phyloP scores from a whole-genome alignment of 1,139 yeast genomes.

The Blastobotrys persicus region DNA sequence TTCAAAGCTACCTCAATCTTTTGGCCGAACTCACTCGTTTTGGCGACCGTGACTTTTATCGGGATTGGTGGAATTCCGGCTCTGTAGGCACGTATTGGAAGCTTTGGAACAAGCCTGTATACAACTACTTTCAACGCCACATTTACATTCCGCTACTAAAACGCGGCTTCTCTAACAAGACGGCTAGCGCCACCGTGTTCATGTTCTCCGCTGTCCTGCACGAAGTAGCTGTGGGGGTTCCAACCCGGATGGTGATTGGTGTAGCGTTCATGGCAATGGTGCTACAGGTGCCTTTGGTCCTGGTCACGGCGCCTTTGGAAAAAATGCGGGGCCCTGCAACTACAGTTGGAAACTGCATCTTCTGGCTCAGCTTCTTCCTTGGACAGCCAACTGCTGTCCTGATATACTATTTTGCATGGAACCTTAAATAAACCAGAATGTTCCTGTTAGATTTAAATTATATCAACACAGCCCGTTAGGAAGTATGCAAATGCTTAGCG shows the following conservation, averaged over 20 bases:
- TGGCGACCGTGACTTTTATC: slow-evolving; percentile 69
- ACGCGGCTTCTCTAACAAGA: slow-evolving; percentile 34
- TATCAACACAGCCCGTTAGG: no score
- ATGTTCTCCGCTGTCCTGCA: slow-evolving; percentile 45
- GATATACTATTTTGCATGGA: slow-evolving; percentile 46
- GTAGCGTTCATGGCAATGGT: slow-evolving; percentile 46
- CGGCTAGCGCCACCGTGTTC: slow-evolving; percentile 40
- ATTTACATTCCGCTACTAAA: slow-evolving; percentile 47
- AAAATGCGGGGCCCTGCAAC: slow-evolving; percentile 40
- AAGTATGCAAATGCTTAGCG: no score
- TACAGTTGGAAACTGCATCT: slow-evolving; percentile 45
- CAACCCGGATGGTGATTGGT: slow-evolving; percentile 47
- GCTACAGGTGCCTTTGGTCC: slow-evolving; percentile 43
- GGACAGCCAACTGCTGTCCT: slow-evolving; percentile 47
- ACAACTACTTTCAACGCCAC: slow-evolving; percentile 61
- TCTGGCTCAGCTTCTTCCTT: slow-evolving; percentile 45
- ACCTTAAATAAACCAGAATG: slow-evolving; percentile 30
- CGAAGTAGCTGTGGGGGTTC: slow-evolving; percentile 47
- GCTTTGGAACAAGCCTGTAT: slow-evolving; percentile 66
- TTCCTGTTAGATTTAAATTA: no score
- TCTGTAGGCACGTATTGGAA: slow-evolving; percentile 66
- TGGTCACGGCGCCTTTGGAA: slow-evolving; percentile 43
- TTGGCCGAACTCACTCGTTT: slow-evolving; percentile 60
- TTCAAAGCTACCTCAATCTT: slow-evolving; percentile 50
- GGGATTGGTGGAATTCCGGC: slow-evolving; percentile 74